A percentile compares a stretch with the other conserved stretches of the same genome.
Evolutionary conservation across 257 asterid genomes (phyloP).

Genomic region (Solanum tarijense): DNA sequence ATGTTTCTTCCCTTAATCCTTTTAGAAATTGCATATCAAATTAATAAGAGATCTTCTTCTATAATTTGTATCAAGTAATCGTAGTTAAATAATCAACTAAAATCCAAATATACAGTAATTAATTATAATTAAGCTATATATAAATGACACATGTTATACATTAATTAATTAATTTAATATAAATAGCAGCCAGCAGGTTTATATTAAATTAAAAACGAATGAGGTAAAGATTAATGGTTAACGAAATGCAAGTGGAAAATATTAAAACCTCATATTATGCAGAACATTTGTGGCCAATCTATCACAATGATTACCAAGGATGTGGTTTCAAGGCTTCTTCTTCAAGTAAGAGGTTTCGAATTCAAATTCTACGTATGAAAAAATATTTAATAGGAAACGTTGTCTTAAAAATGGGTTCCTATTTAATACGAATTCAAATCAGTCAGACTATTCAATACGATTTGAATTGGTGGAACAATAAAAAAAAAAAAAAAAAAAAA

Average conservation of each 20-base stretch:
- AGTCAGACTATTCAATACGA: rapidly evolving
- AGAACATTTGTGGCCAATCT: too few species aligned
- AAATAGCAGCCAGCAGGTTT: background rate
- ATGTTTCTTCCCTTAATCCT: background rate
- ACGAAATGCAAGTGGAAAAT: background rate
- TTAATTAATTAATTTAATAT: background rate
- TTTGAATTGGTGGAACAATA: too few species aligned
- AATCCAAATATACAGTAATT: background rate
- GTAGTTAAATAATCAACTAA: background rate
- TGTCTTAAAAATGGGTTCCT: rapidly evolving
- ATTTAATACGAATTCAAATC: rapidly evolving
- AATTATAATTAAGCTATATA: background rate
- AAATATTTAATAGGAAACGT: too few species aligned
- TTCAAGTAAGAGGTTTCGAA: rapidly evolving
- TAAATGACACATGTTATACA: background rate
- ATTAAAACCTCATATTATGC: too few species aligned
- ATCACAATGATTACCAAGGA: too few species aligned
- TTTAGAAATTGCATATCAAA: background rate
- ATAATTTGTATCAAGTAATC: background rate
- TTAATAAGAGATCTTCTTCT: background rate
- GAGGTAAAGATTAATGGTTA: background rate
- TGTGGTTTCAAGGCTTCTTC: too few species aligned
- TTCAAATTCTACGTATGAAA: rapidly evolving
- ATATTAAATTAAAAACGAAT: background rate
- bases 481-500: too few species aligned